Percentiles rank a stretch among this genome's conserved stretches.
phyloP scores from a whole-genome alignment of 2,329 filamentous ascomycete genomes.

The Venturia pyrina region DNA sequence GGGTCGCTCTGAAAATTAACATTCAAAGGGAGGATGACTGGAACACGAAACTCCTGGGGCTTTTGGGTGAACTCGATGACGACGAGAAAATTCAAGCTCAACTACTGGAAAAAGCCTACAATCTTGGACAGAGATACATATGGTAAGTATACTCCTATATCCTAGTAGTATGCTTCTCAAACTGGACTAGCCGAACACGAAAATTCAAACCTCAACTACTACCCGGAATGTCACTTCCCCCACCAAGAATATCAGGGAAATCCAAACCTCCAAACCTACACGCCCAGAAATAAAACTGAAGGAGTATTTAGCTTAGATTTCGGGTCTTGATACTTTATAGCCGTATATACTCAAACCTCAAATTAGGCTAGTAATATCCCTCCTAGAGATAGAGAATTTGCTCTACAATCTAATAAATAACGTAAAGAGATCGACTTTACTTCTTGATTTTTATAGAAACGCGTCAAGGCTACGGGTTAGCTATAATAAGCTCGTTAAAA shows the following conservation, averaged over 20 bases:
- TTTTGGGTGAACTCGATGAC: neutral
- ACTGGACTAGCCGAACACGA: neutral
- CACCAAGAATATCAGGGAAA: neutral
- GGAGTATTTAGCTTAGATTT: no score
- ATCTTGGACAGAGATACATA: neutral
- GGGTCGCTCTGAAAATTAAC: neutral
- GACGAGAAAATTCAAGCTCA: neutral
- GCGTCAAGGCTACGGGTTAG: no score
- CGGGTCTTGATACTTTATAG: no score
- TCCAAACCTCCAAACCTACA: neutral
- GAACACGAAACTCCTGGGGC: neutral
- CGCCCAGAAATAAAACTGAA: no score
- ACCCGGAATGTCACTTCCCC: neutral
- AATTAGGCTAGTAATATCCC: no score
- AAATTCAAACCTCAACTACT: neutral
- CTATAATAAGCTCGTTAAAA: no score
- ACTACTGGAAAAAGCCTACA: neutral
- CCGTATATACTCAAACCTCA: no score
- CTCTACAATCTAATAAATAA: no score
- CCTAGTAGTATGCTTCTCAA: neutral
- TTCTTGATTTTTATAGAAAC: no score
- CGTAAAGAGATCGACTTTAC: no score
- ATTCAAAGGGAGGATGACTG: neutral
- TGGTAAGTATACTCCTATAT: neutral
- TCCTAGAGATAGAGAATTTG: no score